Evolutionary conservation across 2,329 filamentous ascomycete species (phyloP).

Genomic region (Elsinoe ampelina): DNA sequence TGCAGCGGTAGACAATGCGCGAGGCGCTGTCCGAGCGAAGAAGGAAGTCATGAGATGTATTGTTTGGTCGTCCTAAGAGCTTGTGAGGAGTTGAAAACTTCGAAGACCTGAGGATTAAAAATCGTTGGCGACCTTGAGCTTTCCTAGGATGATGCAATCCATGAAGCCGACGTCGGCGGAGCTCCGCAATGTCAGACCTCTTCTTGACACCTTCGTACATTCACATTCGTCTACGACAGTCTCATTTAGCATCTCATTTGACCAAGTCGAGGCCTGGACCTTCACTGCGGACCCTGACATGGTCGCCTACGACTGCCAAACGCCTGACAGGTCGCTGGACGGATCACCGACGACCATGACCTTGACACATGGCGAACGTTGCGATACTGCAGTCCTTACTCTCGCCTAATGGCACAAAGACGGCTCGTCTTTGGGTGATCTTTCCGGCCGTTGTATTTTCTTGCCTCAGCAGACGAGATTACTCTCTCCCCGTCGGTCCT

Average conservation of each 20-base stretch:
- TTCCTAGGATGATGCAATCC: too few relatives aligned
- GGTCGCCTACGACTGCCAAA: too few relatives aligned
- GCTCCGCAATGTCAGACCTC: too few relatives aligned
- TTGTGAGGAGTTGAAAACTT: neutral
- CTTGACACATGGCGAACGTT: neutral
- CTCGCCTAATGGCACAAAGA: neutral
- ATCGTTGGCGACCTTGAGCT: too few relatives aligned
- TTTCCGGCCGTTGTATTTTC: conserved; percentile 12
- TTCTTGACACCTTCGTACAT: too few relatives aligned
- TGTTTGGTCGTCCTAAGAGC: neutral
- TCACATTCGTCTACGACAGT: too few relatives aligned
- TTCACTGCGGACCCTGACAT: too few relatives aligned
- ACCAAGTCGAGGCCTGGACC: too few relatives aligned
- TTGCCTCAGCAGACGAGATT: conserved; percentile 12
- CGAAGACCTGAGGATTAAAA: neutral
- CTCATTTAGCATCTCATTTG: too few relatives aligned
- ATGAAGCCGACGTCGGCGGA: too few relatives aligned
- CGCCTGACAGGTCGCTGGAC: too few relatives aligned
- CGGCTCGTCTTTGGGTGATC: neutral
- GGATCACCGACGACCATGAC: neutral
- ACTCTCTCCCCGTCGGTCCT: neutral
- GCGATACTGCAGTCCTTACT: neutral
- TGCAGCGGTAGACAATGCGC: conserved; percentile 23
- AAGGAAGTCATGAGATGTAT: conserved; percentile 26
- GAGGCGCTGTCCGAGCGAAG: conserved; percentile 28